These are phyloP conservation scores for Rubia peregrina DNA, from an alignment of 305 asterid genomes.

Conservation along the genomic window DNA sequence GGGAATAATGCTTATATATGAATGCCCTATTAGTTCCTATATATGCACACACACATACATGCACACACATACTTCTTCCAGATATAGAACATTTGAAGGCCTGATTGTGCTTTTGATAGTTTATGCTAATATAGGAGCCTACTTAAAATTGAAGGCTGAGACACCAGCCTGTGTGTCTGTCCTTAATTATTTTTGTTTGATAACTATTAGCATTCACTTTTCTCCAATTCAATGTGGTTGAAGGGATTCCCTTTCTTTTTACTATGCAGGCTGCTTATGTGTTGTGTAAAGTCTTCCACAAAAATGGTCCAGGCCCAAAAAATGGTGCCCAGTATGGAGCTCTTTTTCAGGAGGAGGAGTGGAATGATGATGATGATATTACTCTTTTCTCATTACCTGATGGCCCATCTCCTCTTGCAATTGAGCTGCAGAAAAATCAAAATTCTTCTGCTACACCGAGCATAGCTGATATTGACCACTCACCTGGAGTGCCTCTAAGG, in stretches of 20 bases:
- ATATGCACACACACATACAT: background rate
- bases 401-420: slow-evolving; percentile 13
- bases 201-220: background rate
- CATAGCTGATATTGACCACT: slow-evolving; percentile 11
- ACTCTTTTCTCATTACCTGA: slow-evolving; percentile 18
- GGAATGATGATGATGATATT: slow-evolving; percentile 46
- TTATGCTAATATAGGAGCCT: background rate
- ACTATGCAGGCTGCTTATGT: slow-evolving; percentile 56
- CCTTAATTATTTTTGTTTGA: background rate
- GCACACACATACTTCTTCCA: background rate
- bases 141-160: background rate
- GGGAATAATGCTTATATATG: too few species aligned
- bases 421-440: slow-evolving; percentile 19
- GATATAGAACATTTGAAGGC: background rate
- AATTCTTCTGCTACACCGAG: slow-evolving; percentile 4
- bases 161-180: background rate
- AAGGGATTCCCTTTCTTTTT: background rate
- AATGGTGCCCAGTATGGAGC: slow-evolving; percentile 95
- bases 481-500: slow-evolving; percentile 14
- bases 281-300: slow-evolving; percentile 68
- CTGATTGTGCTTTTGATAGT: background rate
- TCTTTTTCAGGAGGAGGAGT: slow-evolving; percentile 75
- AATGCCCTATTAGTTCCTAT: background rate
- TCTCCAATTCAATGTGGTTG: background rate
- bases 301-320: slow-evolving; percentile 77